Percentiles rank a stretch among this genome's conserved stretches.
These are phyloP conservation scores for Hypoxylon intermedium DNA, from an alignment of 495 filamentous ascomycete species.

Conservation along the genomic window DNA sequence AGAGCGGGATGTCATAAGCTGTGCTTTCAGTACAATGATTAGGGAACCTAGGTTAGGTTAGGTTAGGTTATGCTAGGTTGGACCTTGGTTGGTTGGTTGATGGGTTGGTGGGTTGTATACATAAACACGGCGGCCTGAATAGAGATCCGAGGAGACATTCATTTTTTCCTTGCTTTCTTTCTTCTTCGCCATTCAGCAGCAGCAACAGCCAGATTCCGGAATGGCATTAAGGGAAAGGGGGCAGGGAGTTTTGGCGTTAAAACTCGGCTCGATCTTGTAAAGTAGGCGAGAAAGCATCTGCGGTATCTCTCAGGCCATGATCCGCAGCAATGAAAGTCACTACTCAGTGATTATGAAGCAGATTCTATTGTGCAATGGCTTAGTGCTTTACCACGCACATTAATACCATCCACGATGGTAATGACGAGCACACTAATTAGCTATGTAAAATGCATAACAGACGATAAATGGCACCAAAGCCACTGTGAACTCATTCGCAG, in stretches of 20 bases:
- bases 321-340: conserved; percentile 15
- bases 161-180: not conserved
- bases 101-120: not conserved
- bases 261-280: conserved; percentile 7
- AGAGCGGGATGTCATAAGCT: not conserved
- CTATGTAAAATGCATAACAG: too few relatives aligned
- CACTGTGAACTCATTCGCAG: too few relatives aligned
- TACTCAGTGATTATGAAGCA: not conserved
- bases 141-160: not conserved
- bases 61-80: too few relatives aligned
- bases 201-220: not conserved
- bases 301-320: not conserved
- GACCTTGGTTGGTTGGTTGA: too few relatives aligned
- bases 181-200: not conserved
- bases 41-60: too few relatives aligned
- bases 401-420: too few relatives aligned
- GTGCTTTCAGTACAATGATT: not conserved
- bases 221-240: conserved; percentile 4
- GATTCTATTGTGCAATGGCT: not conserved
- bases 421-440: too few relatives aligned
- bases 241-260: conserved; percentile 34
- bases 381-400: not conserved
- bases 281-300: conserved; percentile 1
- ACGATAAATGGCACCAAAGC: too few relatives aligned
- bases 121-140: not conserved